A percentile compares a stretch with the other conserved stretches of the same genome.
These are phyloP conservation scores for Desmodesmus armatus DNA, from an alignment of 139 green algal genomes.

Conservation along the genomic window DNA sequence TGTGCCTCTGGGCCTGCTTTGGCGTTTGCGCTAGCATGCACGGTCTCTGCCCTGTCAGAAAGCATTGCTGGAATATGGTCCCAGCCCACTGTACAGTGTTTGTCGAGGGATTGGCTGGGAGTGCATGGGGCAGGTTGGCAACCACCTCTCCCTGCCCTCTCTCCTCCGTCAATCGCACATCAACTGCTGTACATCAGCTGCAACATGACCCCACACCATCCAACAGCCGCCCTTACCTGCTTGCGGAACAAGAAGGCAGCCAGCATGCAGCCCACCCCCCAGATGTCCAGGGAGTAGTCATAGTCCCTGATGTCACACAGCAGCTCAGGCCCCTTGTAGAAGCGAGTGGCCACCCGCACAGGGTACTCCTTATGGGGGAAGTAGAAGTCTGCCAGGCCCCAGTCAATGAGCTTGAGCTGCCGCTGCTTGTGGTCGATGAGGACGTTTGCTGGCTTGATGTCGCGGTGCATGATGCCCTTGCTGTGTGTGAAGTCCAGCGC, in stretches of 20 bases:
- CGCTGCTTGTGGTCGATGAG: constrained; percentile 96
- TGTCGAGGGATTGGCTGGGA: no score
- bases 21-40: no score
- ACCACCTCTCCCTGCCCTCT: no score
- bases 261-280: constrained; percentile 91
- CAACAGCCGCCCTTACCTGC: constrained; percentile 58
- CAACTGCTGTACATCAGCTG: no score
- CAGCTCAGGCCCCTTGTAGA: constrained; percentile 99
- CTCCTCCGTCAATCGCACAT: no score
- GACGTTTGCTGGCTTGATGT: constrained; percentile 90
- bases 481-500: constrained; percentile 97
- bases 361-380: constrained; percentile 75
- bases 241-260: constrained; percentile 96
- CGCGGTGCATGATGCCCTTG: constrained; percentile 91
- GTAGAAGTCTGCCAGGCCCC: constrained; percentile 99
- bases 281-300: constrained; percentile 96
- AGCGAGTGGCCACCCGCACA: constrained; percentile 69
- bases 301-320: constrained; percentile 95
- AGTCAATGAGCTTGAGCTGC: constrained; percentile 98
- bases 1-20: no score
- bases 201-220: no score
- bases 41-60: no score
- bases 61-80: no score
- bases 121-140: neutral
- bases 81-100: no score